Evolutionary conservation across 139 green algal genomes (phyloP).

Genomic region (Spirogloea muscicola): DNA sequence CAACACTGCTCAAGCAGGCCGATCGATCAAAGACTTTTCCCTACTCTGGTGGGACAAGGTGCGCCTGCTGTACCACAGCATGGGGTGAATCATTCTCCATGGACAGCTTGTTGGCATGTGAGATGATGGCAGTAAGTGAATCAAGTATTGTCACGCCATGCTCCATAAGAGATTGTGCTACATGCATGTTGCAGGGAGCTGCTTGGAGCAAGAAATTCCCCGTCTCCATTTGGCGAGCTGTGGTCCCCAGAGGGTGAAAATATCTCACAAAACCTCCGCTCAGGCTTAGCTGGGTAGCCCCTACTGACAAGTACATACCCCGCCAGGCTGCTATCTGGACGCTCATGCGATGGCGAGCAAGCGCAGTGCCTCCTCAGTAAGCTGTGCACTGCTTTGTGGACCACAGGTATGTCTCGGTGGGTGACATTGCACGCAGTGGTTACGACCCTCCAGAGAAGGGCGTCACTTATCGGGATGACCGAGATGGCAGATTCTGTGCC

Average conservation of each 20-base stretch:
- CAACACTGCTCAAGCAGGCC: slow-evolving; percentile 54
- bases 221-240: slow-evolving; percentile 67
- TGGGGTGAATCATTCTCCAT: too few species aligned
- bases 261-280: too few species aligned
- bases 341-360: too few species aligned
- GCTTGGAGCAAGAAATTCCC: slow-evolving; percentile 34
- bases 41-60: slow-evolving; percentile 45
- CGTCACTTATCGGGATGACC: slow-evolving; percentile 65
- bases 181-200: slow-evolving; percentile 56
- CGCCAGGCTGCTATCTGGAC: too few species aligned
- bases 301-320: too few species aligned
- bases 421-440: slow-evolving; percentile 65
- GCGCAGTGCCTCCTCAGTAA: too few species aligned
- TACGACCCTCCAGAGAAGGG: slow-evolving; percentile 61
- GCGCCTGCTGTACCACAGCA: too few species aligned
- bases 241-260: slow-evolving; percentile 12
- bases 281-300: too few species aligned
- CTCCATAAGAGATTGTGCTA: too few species aligned
- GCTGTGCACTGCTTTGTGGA: background rate
- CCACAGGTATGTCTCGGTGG: slow-evolving; percentile 62
- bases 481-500: slow-evolving; percentile 23
- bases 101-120: too few species aligned
- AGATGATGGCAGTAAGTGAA: too few species aligned
- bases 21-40: slow-evolving; percentile 56
- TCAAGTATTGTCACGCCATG: too few species aligned